These are phyloP conservation scores for Debaryomyces fabryi DNA, from an alignment of 1,139 yeast species.

Conservation along the genomic window DNA sequence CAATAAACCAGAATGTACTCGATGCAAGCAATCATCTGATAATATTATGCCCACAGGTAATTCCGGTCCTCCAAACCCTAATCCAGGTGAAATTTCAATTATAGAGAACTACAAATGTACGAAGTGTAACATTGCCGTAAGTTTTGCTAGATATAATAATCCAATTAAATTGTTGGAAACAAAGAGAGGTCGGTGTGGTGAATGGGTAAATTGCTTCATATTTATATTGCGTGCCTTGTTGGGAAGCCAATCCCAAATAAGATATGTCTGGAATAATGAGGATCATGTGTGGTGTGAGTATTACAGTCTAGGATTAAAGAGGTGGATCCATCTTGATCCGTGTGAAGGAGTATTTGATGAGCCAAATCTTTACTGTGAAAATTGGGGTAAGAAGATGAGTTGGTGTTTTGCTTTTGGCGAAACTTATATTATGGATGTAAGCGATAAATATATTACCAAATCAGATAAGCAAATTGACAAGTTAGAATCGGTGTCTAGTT, in stretches of 20 bases:
- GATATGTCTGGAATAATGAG: constrained; percentile 87
- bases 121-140: constrained; percentile 45
- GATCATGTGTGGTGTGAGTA: constrained; percentile 98
- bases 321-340: constrained; percentile 90
- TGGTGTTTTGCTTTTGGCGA: constrained; percentile 72
- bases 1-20: constrained; percentile 63
- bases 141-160: constrained; percentile 78
- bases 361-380: constrained; percentile 73
- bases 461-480: constrained; percentile 56
- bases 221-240: constrained; percentile 64
- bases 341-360: constrained; percentile 87
- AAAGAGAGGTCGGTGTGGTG: constrained; percentile 87
- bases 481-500: constrained; percentile 38
- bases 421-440: constrained; percentile 67
- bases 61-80: constrained; percentile 21
- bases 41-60: constrained; percentile 15
- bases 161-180: constrained; percentile 63
- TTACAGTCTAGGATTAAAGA: constrained; percentile 56
- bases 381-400: constrained; percentile 95
- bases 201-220: constrained; percentile 88
- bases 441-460: constrained; percentile 64
- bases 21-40: constrained; percentile 39
- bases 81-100: constrained; percentile 35
- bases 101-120: constrained; percentile 67
- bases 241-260: constrained; percentile 51